Base-by-base conservation (phyloP, 2,329 filamentous ascomycete species). In the Daldinia eschscholtzii region DNA sequence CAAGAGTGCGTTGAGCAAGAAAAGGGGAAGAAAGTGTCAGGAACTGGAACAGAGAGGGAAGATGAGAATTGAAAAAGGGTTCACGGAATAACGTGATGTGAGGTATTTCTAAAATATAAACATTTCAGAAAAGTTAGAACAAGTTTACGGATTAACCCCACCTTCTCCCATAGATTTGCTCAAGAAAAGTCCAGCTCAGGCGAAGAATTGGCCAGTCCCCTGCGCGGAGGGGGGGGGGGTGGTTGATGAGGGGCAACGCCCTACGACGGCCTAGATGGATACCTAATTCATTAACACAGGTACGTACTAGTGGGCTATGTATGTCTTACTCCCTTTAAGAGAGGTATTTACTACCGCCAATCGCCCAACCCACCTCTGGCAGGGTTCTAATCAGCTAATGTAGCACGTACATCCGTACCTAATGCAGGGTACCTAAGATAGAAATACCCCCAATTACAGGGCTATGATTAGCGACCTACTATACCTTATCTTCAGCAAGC, bases 91-190 rank as follows among this genome's bases (percentile, higher is more conserved):
- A 57, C 33, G 35, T 58, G 56, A 65, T 20, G 59, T 69, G 66
- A 71, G 69, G 66, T 63, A 71, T 71, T 71, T 71, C 66, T 58
- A 33, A 65, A 59, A 20, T 62, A 42, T 56, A 28, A 57, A 52
- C 28, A 62, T 57, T 71, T 69, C 37, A 61, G 55, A 60, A 71
- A 71, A 68, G 66, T 69, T 67, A 61, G 48, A 62, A 63, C 50
- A 59, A 53, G 55, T 48, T 57, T 62, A 71, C 66, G 69, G 69
- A 71, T 66, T 67, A 67, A 71, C 69, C 69, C 69, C 69, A 71
- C 68, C 56, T 57, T 57, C 28, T 33, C 23, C 44, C 35, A 44
- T 13, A 26, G 35, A 44, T 26, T 66, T 61, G 58, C 50, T 61
- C 59, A 44, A 59, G 48, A 57, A 57, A 53, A 57, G 39, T 53